Conservation (phyloP, 2,329 filamentous ascomycete species). For the Coccinonectria pachysandricola region DNA sequence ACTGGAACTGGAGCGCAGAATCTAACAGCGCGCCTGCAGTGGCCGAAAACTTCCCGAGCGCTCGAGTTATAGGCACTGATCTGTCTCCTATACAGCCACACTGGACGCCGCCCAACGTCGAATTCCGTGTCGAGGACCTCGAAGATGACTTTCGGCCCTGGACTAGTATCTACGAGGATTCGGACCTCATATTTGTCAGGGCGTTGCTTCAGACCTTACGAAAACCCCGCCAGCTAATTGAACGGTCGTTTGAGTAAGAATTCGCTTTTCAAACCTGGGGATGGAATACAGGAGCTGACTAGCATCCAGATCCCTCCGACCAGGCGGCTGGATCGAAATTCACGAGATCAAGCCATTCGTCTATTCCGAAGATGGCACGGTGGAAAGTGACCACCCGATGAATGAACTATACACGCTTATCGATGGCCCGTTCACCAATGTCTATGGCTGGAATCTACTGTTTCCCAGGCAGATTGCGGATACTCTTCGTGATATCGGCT, state of each 20-base stretch:
- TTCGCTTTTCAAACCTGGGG: background rate
- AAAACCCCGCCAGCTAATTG: constrained; percentile 38
- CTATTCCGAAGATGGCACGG: constrained; percentile 22
- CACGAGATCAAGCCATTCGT: constrained; percentile 25
- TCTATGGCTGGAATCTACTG: constrained; percentile 26
- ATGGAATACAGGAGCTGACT: constrained; percentile 5
- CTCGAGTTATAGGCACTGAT: constrained; percentile 35
- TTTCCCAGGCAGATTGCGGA: constrained; percentile 19
- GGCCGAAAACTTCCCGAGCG: constrained; percentile 34
- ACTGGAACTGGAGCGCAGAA: background rate
- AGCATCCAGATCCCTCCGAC: constrained; percentile 21
- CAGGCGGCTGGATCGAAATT: constrained; percentile 31
- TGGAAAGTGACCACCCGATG: constrained; percentile 20
- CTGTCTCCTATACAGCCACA: constrained; percentile 33
- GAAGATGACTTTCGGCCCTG: constrained; percentile 26
- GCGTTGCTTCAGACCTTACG: constrained; percentile 40
- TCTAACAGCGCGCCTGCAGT: constrained; percentile 22
- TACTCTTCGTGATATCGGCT: constrained; percentile 23
- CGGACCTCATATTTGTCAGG: constrained; percentile 46
- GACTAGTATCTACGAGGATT: constrained; percentile 24
- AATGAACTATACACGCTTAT: constrained; percentile 24
- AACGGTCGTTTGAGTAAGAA: constrained; percentile 33
- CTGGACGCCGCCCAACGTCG: constrained; percentile 46
- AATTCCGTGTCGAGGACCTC: constrained; percentile 33
- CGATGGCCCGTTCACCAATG: constrained; percentile 19